Percentiles rank a stretch among this genome's conserved stretches.
phyloP scores from a whole-genome alignment of 2,329 filamentous ascomycete genomes.

The Phymatotrichopsis omnivora region DNA sequence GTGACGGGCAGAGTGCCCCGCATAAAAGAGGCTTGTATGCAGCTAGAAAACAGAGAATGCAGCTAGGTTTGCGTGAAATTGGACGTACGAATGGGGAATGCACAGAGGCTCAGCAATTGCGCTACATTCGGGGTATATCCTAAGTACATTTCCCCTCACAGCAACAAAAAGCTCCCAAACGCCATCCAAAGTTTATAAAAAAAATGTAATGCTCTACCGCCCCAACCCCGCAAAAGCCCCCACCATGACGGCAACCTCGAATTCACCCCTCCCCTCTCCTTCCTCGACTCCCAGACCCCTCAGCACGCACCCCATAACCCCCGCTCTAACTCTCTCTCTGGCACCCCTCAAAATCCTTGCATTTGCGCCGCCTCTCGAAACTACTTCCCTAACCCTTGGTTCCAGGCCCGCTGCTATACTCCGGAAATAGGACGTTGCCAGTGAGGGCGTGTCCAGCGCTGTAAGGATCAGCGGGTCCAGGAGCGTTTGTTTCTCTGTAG shows the following conservation, averaged over 20 bases:
- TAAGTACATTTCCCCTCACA: no score
- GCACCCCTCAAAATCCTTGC: constrained; percentile 72
- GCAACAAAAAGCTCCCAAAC: no score
- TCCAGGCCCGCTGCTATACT: constrained; percentile 70
- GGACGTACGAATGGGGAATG: no score
- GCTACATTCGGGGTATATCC: no score
- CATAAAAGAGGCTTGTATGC: no score
- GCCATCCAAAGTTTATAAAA: no score
- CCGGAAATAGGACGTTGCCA: constrained; percentile 90
- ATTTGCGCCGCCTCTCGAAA: constrained; percentile 70
- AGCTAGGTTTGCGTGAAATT: no score
- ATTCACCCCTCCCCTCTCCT: constrained; percentile 60
- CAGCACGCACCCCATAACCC: constrained; percentile 72
- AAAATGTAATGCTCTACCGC: constrained; percentile 17
- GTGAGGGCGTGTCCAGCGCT: constrained; percentile 73
- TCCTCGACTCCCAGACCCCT: constrained; percentile 47
- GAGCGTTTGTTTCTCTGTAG: constrained; percentile 44
- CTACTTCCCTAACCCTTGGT: constrained; percentile 70
- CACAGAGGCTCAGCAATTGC: no score
- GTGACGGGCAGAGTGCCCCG: no score
- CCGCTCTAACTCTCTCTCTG: constrained; percentile 61
- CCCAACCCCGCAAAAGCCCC: constrained; percentile 55
- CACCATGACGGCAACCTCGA: constrained; percentile 92
- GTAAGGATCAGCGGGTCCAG: constrained; percentile 58
- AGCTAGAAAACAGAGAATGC: no score